phyloP scores from a whole-genome alignment of 768 basidiomycete genomes.

The Boletellus emodensis region DNA sequence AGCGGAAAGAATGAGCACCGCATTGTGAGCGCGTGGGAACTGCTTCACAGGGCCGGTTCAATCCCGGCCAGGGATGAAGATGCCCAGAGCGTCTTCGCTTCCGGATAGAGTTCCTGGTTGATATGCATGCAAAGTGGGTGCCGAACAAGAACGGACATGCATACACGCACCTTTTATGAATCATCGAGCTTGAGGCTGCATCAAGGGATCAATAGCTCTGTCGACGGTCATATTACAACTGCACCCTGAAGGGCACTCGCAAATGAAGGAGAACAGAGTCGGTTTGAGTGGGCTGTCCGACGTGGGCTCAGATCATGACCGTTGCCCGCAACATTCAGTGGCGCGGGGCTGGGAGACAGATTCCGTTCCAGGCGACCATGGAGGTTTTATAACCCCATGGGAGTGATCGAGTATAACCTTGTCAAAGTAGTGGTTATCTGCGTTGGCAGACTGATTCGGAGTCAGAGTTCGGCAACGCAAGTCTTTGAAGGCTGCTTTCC shows the following conservation, averaged over 20 bases:
- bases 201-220: constrained; percentile 5
- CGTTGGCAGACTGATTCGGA: no score
- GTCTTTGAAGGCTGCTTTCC: no score
- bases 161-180: constrained; percentile 1
- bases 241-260: constrained; percentile 1
- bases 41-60: not conserved
- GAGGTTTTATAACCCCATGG: no score
- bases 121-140: not conserved
- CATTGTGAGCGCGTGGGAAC: constrained; percentile 2
- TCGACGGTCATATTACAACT: not conserved
- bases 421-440: no score
- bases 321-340: no score
- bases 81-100: not conserved
- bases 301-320: no score
- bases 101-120: not conserved
- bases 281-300: no score
- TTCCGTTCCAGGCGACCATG: no score
- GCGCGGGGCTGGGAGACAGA: no score
- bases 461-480: no score
- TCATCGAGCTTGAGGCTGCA: constrained; percentile 2
- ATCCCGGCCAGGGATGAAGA: not conserved
- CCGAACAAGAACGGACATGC: not conserved
- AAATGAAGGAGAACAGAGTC: no score
- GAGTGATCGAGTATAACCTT: no score
- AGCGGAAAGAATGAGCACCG: constrained; percentile 2